Evolutionary conservation across 306 rosid species (phyloP), one percentile per base, ranked within the genome.

Genomic region (Urtica urens): DNA sequence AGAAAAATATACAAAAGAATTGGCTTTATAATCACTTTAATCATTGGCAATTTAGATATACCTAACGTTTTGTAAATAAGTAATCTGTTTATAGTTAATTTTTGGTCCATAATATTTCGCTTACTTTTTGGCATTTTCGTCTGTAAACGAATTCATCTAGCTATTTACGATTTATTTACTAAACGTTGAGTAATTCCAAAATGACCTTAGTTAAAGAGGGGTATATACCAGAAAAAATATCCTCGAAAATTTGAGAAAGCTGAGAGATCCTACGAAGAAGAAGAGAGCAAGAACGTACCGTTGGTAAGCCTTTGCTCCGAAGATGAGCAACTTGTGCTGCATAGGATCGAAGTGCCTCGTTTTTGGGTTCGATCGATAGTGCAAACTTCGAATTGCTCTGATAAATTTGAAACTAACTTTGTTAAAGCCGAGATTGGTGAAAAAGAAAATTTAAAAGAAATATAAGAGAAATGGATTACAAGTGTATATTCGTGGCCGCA

Each of bases 301-400:
- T 85, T 52, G 99, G 92, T 68, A 85, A 37, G 64, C 87, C 94
- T 66, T 82, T 90, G 70, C 52, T 71, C 30, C 85, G 68, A 59
- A 82, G 80, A 66, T 79, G 80, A 42, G 74, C 70, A 37, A 90
- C 74, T 39, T 69, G 74, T 35, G 83, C 65, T 34, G 79, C 94
- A 70, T 81, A 90, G 38, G 85, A 81, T 51, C 71, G 80, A 58
- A 90, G 94, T 64, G 80, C 87, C 74, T 79, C 74, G 60, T 90
- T 90, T 60, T 67, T 55, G 11, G 95, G 95, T 60, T 90, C 99
- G 58, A 90, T 55, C 25, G 83, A 82, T 70, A 90, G 67, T 28
- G 95, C 95, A 59, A 90, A 90, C 81, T 81, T 81, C 10, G 86
- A 71, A 73, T 85, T 81, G 58, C 75, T 75, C 99, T 90, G 87